Evolutionary conservation across 495 filamentous ascomycete genomes (phyloP).

Genomic region (Daldinia bambusicola): DNA sequence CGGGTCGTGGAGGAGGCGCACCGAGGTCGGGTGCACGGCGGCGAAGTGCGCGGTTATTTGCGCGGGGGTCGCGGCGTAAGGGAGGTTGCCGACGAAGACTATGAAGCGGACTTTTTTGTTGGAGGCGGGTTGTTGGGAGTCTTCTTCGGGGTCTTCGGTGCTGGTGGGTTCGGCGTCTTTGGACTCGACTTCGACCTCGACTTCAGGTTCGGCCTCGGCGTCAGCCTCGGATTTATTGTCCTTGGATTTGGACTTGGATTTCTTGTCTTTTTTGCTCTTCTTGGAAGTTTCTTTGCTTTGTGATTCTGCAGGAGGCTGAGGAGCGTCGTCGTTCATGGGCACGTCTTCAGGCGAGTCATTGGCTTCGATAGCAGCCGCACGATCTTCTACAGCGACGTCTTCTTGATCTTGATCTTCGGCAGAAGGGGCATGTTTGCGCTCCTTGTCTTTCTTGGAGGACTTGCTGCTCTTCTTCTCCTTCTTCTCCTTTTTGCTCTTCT

Average conservation of each 20-base stretch:
- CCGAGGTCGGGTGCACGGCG: constrained; percentile 72
- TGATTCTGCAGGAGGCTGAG: background rate
- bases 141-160: constrained; percentile 41
- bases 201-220: background rate
- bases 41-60: constrained; percentile 79
- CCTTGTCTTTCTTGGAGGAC: constrained; percentile 47
- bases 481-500: constrained; percentile 54
- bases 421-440: constrained; percentile 47
- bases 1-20: constrained; percentile 81
- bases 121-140: constrained; percentile 26
- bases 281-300: constrained; percentile 31
- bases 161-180: background rate
- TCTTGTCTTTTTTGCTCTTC: constrained; percentile 33
- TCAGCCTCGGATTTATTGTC: background rate
- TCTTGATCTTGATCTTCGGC: constrained; percentile 39
- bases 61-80: constrained; percentile 78
- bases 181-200: no score
- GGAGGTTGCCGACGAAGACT: constrained; percentile 89
- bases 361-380: constrained; percentile 8
- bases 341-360: constrained; percentile 8
- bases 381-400: background rate
- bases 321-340: constrained; percentile 16
- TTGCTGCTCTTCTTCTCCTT: constrained; percentile 45
- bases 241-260: constrained; percentile 7
- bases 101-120: constrained; percentile 76